phyloP scores from a whole-genome alignment of 2,329 filamentous ascomycete genomes.

The Ascochyta viciae-villosae region DNA sequence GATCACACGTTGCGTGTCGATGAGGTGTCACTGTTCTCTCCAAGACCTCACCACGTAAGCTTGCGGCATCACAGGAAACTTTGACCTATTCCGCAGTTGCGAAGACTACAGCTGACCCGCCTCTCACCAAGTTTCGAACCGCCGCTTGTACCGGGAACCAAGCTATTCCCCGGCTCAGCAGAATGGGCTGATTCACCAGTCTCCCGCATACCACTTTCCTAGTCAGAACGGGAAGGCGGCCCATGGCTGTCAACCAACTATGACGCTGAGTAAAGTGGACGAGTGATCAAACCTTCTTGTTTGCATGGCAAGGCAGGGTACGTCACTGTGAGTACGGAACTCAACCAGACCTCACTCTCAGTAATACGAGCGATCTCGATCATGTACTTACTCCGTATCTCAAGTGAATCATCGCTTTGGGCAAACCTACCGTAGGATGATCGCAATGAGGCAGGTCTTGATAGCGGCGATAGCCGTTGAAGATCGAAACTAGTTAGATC shows the following conservation, averaged over 20 bases:
- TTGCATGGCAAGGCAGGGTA: no score
- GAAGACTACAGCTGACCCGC: background rate
- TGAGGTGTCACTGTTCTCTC: background rate
- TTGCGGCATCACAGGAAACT: background rate
- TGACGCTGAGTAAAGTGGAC: background rate
- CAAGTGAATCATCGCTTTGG: background rate
- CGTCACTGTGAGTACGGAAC: background rate
- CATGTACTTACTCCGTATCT: background rate
- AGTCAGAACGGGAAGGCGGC: background rate
- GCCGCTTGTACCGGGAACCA: background rate
- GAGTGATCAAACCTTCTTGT: no score
- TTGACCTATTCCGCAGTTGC: background rate
- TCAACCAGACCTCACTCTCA: background rate
- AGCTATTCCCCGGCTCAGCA: background rate
- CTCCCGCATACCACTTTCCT: background rate
- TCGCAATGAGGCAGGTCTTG: background rate
- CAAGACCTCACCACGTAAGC: constrained; percentile 1
- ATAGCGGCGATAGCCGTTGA: background rate
- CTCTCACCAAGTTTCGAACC: background rate
- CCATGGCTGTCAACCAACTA: background rate
- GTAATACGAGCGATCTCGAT: background rate
- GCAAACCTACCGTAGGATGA: background rate
- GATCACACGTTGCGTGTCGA: background rate
- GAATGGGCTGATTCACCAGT: background rate
- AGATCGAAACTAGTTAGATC: background rate